These are phyloP conservation scores for Anisodus acutangulus DNA, from an alignment of 257 asterid species.

Conservation along the genomic window DNA sequence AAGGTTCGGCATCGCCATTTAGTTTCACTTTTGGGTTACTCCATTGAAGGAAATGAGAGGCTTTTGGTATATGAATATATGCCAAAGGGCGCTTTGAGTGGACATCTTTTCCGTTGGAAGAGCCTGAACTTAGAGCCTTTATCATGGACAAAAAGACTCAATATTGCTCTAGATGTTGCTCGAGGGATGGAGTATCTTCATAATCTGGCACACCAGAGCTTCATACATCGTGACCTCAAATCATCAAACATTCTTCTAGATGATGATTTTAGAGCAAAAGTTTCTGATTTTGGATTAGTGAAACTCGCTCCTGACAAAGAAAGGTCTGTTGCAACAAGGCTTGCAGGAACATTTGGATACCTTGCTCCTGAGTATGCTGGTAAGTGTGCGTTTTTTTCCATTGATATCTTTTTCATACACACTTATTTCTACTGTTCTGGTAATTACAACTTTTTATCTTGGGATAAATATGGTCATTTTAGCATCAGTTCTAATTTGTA, in stretches of 20 bases:
- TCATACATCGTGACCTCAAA: conserved; percentile 81
- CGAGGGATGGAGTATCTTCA: conserved; percentile 85
- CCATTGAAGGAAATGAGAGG: conserved; percentile 63
- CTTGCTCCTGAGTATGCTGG: conserved; percentile 92
- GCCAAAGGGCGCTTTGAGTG: conserved; percentile 74
- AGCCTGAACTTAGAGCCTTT: conserved; percentile 57
- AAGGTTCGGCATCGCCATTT: conserved; percentile 73
- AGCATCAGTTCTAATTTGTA: not conserved
- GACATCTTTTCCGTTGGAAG: conserved; percentile 64
- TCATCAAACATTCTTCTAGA: conserved; percentile 78
- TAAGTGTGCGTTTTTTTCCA: conserved; percentile 32
- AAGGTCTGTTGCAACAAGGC: conserved; percentile 58
- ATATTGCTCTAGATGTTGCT: conserved; percentile 52
- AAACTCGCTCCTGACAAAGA: conserved; percentile 59
- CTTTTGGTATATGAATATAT: conserved; percentile 72
- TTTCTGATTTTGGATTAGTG: conserved; percentile 86
- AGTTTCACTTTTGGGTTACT: conserved; percentile 67
- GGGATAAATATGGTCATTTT: not conserved
- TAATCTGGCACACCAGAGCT: conserved; percentile 65
- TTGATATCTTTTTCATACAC: not conserved
- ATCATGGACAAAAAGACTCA: conserved; percentile 62
- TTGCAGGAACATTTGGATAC: conserved; percentile 87
- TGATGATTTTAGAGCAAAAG: conserved; percentile 82
- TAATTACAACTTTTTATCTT: not conserved
- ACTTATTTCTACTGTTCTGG: not conserved